Base-by-base conservation (phyloP, 2,329 filamentous ascomycete species). In the Pseudohalonectria lignicola region DNA sequence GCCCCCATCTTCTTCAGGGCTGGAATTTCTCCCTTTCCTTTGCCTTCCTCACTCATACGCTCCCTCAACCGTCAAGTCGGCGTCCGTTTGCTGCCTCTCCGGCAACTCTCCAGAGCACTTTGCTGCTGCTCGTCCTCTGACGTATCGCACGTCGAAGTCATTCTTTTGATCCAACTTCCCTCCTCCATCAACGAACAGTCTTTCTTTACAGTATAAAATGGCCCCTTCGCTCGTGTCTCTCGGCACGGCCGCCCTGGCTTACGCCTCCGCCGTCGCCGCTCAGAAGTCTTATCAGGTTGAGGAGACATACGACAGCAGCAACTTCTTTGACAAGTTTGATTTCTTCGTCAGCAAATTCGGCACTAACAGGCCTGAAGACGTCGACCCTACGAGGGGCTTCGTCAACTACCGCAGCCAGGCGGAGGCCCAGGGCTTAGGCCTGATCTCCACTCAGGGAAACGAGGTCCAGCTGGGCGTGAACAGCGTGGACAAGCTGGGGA, bases 321-420 rank as follows among this genome's bases (percentile, higher is more conserved):
- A 69, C 55, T 69, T 71, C 50, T 65, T 69, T 31, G 53, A 61
- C 47, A 64, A 69, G 51, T 70, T 67, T 44, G 41, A 54, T 31
- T 69, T 69, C 49, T 54, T 60, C 39, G 51, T 31, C 26, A 46
- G 37, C 31, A 29, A 49, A 10, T 45, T 43, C 39, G 16, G 16
- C n/a, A 45, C 45, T 16, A 39, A 35, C 26, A 42, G 49, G 33
- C 34, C 36, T 33, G 45, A 52, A 36, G 49, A 46, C 15, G 33
- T 48, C 5, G 81, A 86, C 48, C 76, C 76, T 6, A 86, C 76
- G 32, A 52, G 69, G 40, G 82, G 81, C 8, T 82, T 71, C 49
- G 80, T 85, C 35, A 59, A 64, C 40, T 87, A 69, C 46, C 53
- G 56, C 33, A 54, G 40, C 49, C 47, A 53, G 36, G 18, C 42